These are phyloP conservation scores for Venturia oleaginea DNA, from an alignment of 2,329 filamentous ascomycete species.

Conservation along the genomic window DNA sequence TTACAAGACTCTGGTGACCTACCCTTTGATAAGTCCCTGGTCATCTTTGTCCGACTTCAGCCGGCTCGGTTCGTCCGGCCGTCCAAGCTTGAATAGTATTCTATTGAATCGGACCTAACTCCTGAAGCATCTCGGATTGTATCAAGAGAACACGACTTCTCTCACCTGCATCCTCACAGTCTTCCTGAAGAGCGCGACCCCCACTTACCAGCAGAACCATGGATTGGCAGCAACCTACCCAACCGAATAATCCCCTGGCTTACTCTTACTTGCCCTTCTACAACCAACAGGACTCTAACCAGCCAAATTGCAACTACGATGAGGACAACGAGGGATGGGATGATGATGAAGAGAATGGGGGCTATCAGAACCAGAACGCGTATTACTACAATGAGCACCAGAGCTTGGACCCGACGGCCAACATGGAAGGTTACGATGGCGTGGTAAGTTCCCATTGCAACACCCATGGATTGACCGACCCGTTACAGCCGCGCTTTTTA, in stretches of 20 bases:
- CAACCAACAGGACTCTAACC: not conserved
- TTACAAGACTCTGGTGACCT: not conserved
- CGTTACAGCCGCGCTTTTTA: not conserved
- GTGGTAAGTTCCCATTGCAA: not conserved
- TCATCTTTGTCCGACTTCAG: not conserved
- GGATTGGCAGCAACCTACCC: not conserved
- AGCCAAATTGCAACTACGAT: not conserved
- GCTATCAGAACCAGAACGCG: not conserved
- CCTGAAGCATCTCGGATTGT: not conserved
- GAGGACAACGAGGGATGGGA: not conserved
- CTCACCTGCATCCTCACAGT: not conserved
- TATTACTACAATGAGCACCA: constrained; percentile 4
- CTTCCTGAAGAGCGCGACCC: not conserved
- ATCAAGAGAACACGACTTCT: not conserved
- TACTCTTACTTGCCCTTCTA: not conserved
- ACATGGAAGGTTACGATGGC: not conserved
- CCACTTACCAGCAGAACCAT: not conserved
- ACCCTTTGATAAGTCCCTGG: not conserved
- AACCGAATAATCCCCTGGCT: not conserved
- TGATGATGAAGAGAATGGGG: not conserved
- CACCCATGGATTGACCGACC: not conserved
- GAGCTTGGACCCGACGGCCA: not conserved
- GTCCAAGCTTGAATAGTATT: not conserved
- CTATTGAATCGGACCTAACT: not conserved
- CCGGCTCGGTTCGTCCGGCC: not conserved